Evolutionary conservation across 1,139 yeast genomes (phyloP).

Genomic region (Lodderomyces theae): DNA sequence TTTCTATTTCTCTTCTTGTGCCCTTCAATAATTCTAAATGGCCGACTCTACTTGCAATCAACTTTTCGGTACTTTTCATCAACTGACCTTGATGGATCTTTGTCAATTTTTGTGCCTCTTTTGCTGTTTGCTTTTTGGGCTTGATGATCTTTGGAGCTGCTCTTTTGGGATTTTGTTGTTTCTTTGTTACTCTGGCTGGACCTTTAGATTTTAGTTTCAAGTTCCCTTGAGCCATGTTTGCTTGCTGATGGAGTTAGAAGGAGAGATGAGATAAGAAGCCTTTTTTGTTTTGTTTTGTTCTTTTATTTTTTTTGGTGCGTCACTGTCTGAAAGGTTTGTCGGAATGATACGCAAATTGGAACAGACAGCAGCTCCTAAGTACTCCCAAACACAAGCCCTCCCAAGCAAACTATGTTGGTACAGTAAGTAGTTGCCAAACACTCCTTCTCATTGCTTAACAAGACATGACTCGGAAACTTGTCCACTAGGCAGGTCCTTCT

Average conservation of each 20-base stretch:
- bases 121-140: slow-evolving; percentile 58
- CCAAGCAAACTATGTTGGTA: too few species aligned
- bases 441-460: too few species aligned
- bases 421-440: too few species aligned
- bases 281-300: not conserved
- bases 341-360: too few species aligned
- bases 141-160: slow-evolving; percentile 74
- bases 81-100: slow-evolving; percentile 68
- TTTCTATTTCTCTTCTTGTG: slow-evolving; percentile 80
- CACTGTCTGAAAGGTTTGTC: too few species aligned
- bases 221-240: slow-evolving; percentile 57
- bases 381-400: too few species aligned
- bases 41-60: slow-evolving; percentile 89
- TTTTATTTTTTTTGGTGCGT: too few species aligned
- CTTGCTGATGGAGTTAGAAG: not conserved
- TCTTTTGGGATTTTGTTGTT: slow-evolving; percentile 55
- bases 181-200: slow-evolving; percentile 51
- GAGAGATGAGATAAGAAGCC: slow-evolving; percentile 8
- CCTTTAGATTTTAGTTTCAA: slow-evolving; percentile 47
- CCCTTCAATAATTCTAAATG: slow-evolving; percentile 91
- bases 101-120: slow-evolving; percentile 46
- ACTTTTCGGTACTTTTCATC: slow-evolving; percentile 73
- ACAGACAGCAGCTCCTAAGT: too few species aligned
- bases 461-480: too few species aligned
- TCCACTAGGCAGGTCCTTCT: too few species aligned